These are phyloP conservation scores for Alliaria petiolata DNA, from an alignment of 345 rosid species.

Conservation along the genomic window DNA sequence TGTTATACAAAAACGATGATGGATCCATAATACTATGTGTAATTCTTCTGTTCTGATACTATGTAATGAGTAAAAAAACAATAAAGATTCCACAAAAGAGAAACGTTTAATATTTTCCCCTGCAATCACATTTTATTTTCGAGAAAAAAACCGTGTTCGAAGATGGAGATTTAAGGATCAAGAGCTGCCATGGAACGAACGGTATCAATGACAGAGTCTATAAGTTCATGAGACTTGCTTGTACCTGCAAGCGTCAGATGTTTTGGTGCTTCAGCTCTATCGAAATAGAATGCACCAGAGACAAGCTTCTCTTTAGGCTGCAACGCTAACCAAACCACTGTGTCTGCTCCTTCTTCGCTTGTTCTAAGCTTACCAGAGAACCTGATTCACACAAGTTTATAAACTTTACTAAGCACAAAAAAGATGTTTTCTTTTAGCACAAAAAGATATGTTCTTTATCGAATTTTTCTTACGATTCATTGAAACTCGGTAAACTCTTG, in stretches of 20 bases:
- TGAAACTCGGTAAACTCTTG: slow-evolving; percentile 61
- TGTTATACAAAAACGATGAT: background rate
- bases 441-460: background rate
- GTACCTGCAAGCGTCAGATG: slow-evolving; percentile 74
- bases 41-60: background rate
- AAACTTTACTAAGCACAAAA: background rate
- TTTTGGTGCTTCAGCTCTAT: slow-evolving; percentile 75
- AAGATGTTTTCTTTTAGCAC: background rate
- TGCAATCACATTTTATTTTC: background rate
- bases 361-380: slow-evolving; percentile 73
- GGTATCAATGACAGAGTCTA: slow-evolving; percentile 44
- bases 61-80: slow-evolving; percentile 9
- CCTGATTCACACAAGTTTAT: slow-evolving; percentile 34
- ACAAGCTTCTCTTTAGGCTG: slow-evolving; percentile 75
- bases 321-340: slow-evolving; percentile 71
- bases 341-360: slow-evolving; percentile 87
- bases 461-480: slow-evolving; percentile 36
- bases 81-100: background rate
- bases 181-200: slow-evolving; percentile 48
- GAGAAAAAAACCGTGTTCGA: background rate
- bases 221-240: slow-evolving; percentile 44
- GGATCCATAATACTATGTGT: background rate
- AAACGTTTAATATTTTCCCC: background rate
- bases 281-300: slow-evolving; percentile 78
- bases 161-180: background rate